phyloP scores from a whole-genome alignment of 2,329 filamentous ascomycete species.

The Beauveria asiatica region DNA sequence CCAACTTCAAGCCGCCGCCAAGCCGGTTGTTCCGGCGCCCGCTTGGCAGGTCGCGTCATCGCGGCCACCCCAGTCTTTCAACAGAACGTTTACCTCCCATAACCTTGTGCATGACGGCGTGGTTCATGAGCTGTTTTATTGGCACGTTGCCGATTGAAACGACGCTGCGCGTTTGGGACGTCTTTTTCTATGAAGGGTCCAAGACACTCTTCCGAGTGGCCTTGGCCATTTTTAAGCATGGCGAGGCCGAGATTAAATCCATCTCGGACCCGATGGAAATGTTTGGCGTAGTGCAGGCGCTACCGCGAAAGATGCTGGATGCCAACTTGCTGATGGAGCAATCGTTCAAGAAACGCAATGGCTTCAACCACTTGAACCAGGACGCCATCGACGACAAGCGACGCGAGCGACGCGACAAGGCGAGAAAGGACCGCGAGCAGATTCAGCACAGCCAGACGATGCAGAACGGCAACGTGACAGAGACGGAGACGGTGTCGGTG shows the following conservation, averaged over 20 bases:
- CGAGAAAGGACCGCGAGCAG: conserved; percentile 32
- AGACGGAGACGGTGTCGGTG: conserved; percentile 17
- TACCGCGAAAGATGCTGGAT: conserved; percentile 74
- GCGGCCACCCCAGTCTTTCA: conserved; percentile 30
- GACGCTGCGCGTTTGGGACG: conserved; percentile 87
- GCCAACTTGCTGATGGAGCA: conserved; percentile 74
- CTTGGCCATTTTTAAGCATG: conserved; percentile 81
- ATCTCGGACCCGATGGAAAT: conserved; percentile 88
- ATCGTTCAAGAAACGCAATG: conserved; percentile 71
- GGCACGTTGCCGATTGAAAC: conserved; percentile 87
- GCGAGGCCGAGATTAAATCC: conserved; percentile 69
- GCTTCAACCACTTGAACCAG: conserved; percentile 74
- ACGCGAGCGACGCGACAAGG: conserved; percentile 54
- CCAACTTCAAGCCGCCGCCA: conserved; percentile 28
- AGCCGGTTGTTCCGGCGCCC: conserved; percentile 27
- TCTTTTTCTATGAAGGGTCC: conserved; percentile 90
- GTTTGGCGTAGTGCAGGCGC: conserved; percentile 84
- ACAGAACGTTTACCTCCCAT: conserved; percentile 69
- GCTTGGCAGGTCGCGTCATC: conserved; percentile 32
- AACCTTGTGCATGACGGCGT: conserved; percentile 84
- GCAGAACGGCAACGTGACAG: conserved; percentile 24
- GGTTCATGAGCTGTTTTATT: conserved; percentile 98
- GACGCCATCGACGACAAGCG: conserved; percentile 71
- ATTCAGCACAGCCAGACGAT: conserved; percentile 19
- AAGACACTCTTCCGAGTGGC: conserved; percentile 91